phyloP scores from a whole-genome alignment of 495 filamentous ascomycete species.

The Tuber brumale region DNA sequence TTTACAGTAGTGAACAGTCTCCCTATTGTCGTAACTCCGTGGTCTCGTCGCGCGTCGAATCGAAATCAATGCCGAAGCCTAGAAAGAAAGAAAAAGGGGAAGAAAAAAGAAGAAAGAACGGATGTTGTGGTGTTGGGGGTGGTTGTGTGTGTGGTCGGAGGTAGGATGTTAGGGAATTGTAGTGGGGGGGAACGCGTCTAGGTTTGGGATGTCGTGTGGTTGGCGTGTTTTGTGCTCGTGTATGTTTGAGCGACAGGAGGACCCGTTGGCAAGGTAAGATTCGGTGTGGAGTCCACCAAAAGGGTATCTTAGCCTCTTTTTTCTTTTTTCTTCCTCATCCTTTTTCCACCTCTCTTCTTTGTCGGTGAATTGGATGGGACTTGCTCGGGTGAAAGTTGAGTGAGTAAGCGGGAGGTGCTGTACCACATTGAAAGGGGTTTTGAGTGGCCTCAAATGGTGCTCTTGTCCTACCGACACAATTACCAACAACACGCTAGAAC shows the following conservation, averaged over 20 bases:
- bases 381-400: background rate
- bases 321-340: background rate
- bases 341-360: background rate
- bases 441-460: too few species aligned
- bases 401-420: background rate
- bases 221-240: background rate
- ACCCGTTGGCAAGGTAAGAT: background rate
- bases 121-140: background rate
- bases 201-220: slow-evolving; percentile 1
- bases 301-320: background rate
- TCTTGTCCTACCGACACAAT: background rate
- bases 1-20: background rate
- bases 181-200: background rate
- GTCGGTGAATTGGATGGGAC: background rate
- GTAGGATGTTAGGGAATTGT: background rate
- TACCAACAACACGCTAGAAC: background rate
- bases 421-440: background rate
- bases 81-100: background rate
- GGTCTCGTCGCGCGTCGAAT: background rate
- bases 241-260: background rate
- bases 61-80: background rate
- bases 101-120: background rate
- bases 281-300: background rate
- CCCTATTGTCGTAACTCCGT: background rate
- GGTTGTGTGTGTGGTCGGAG: background rate